These are phyloP conservation scores for Marasmius sp. DNA, from an alignment of 1,284 basidiomycete genomes.

Conservation along the genomic window DNA sequence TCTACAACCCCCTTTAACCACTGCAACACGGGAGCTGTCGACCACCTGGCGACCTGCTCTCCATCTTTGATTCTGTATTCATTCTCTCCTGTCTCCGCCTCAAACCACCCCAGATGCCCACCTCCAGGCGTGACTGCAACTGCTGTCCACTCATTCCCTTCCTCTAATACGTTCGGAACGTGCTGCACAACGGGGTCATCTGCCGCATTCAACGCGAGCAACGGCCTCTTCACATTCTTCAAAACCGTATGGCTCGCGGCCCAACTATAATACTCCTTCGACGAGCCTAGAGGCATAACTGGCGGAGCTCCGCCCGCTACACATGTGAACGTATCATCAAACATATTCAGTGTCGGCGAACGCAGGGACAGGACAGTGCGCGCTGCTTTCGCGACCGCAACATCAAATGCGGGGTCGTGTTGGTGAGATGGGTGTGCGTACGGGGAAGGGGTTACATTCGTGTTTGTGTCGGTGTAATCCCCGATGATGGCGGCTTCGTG, in stretches of 20 bases:
- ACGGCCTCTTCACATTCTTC: not conserved
- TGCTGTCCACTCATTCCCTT: not conserved
- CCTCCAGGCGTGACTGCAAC: not conserved
- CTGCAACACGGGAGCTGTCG: not conserved
- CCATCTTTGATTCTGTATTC: not conserved
- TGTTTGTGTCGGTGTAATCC: slow-evolving; percentile 13
- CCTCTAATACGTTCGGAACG: not conserved
- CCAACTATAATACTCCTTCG: slow-evolving; percentile 83
- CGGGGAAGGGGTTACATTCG: slow-evolving; percentile 4
- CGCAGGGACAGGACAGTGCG: slow-evolving; percentile 44
- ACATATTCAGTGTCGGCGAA: slow-evolving; percentile 56
- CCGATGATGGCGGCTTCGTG: slow-evolving; percentile 53
- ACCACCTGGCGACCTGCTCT: not conserved
- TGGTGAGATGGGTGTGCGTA: slow-evolving; percentile 18
- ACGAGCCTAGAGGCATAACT: slow-evolving; percentile 77
- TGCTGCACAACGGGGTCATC: slow-evolving; percentile 4
- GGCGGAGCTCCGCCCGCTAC: slow-evolving; percentile 79
- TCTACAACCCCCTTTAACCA: slow-evolving; percentile 1
- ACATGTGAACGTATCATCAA: slow-evolving; percentile 71
- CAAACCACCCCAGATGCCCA: slow-evolving; percentile 6
- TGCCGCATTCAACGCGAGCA: not conserved
- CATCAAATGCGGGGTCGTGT: slow-evolving; percentile 31
- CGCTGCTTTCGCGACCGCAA: slow-evolving; percentile 48
- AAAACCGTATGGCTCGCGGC: slow-evolving; percentile 44
- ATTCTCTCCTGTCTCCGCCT: not conserved